Conservation (phyloP, 148 eudicot genomes). For the Vaccinium vitisidaea region DNA sequence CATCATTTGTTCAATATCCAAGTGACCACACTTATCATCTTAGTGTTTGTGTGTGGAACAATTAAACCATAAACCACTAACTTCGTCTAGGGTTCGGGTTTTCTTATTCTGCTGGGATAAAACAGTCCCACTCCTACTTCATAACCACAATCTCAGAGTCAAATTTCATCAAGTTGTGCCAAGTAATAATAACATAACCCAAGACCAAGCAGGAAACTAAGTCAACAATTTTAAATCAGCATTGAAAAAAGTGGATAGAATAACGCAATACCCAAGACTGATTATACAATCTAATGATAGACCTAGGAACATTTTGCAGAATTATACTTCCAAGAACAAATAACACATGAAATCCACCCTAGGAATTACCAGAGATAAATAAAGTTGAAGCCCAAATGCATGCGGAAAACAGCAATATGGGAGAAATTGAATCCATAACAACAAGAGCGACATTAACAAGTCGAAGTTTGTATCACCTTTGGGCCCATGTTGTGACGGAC, state of each 20-base stretch:
- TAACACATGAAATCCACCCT: background rate
- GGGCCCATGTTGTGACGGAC: constrained; percentile 32
- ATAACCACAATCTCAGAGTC: background rate
- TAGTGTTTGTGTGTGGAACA: background rate
- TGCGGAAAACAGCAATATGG: background rate
- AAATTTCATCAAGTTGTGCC: background rate
- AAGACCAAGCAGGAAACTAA: background rate
- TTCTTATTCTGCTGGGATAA: background rate
- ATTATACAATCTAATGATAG: background rate
- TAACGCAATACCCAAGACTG: background rate
- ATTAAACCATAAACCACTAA: background rate
- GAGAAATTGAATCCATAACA: background rate
- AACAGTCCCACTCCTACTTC: background rate
- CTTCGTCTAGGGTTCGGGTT: background rate
- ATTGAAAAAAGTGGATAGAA: background rate
- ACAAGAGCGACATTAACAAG: background rate
- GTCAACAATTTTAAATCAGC: background rate
- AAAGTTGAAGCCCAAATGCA: no score
- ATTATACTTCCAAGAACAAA: constrained; percentile 1
- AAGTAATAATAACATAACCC: background rate
- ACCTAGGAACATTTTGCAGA: background rate
- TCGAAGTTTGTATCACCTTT: constrained; percentile 40
- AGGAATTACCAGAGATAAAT: no score
- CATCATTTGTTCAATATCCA: background rate
- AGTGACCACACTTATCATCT: background rate